Conservation (phyloP, 2,329 filamentous ascomycete species). For the Tympanopsis confertula region DNA sequence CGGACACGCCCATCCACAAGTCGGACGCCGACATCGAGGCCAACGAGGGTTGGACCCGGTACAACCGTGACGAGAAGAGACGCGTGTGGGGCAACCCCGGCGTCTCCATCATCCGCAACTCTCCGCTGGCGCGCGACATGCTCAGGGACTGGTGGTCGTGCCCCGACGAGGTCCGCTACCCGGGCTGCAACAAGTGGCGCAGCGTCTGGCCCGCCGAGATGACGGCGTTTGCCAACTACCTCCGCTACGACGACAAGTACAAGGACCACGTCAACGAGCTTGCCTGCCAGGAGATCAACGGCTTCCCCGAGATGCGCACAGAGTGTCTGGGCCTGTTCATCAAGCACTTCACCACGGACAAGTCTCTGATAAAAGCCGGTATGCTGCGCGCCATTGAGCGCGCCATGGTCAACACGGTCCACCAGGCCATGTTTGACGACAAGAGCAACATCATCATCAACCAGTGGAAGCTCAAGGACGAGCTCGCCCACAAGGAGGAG, state of each 20-base stretch:
- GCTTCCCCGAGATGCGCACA: not conserved
- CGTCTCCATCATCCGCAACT: not conserved
- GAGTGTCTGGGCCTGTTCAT: not conserved
- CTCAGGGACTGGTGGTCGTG: not conserved
- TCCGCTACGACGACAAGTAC: not conserved
- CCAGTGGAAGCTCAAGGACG: not conserved
- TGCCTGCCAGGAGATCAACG: not conserved
- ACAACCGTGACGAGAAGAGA: not conserved
- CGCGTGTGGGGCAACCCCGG: not conserved
- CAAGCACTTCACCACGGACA: not conserved
- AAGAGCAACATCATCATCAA: not conserved
- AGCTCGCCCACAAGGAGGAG: not conserved
- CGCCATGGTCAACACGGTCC: not conserved
- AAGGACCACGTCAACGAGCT: not conserved
- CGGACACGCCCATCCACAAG: not conserved
- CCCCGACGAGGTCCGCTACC: not conserved
- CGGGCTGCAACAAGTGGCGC: not conserved
- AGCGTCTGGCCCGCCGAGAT: not conserved
- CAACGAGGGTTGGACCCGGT: too few species aligned
- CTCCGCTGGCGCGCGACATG: not conserved
- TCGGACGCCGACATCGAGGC: not conserved
- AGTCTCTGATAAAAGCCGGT: not conserved
- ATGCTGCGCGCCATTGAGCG: not conserved
- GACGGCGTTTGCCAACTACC: not conserved
- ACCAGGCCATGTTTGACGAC: not conserved